Conservation (phyloP, 1,284 basidiomycete species). For the Fistulina hepatica region DNA sequence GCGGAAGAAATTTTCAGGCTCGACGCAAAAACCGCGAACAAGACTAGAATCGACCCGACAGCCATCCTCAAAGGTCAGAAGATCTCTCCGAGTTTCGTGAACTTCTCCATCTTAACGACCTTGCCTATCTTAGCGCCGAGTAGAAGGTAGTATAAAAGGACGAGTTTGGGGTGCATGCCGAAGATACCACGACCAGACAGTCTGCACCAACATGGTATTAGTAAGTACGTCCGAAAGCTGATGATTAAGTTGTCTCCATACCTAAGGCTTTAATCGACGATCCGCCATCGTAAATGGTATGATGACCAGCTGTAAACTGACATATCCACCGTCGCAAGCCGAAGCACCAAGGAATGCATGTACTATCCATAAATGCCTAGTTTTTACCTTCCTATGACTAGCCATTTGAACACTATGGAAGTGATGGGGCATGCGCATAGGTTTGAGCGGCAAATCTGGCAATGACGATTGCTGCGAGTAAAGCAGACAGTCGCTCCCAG, state of each 20-base stretch:
- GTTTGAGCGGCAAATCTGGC: slow-evolving; percentile 25
- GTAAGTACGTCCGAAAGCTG: background rate
- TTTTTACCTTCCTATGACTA: slow-evolving; percentile 32
- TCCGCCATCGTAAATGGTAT: slow-evolving; percentile 38
- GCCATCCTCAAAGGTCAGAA: slow-evolving; percentile 31
- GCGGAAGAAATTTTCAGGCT: slow-evolving; percentile 33
- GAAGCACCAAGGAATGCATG: slow-evolving; percentile 7
- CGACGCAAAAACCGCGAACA: slow-evolving; percentile 35
- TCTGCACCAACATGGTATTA: slow-evolving; percentile 11
- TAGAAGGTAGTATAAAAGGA: slow-evolving; percentile 32
- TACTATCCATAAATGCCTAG: slow-evolving; percentile 31
- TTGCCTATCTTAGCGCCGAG: slow-evolving; percentile 33
- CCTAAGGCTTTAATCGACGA: slow-evolving; percentile 33
- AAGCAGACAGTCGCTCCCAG: slow-evolving; percentile 24
- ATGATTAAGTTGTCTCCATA: slow-evolving; percentile 6
- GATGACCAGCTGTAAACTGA: slow-evolving; percentile 22
- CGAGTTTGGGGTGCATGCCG: slow-evolving; percentile 26
- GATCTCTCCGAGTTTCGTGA: slow-evolving; percentile 30
- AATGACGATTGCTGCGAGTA: slow-evolving; percentile 25
- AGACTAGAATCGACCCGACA: slow-evolving; percentile 31
- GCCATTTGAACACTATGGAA: slow-evolving; percentile 34
- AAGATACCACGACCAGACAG: slow-evolving; percentile 33
- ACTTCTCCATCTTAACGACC: slow-evolving; percentile 29
- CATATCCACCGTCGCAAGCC: slow-evolving; percentile 5
- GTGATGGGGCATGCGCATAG: slow-evolving; percentile 26